Percentiles rank a stretch among this genome's conserved stretches.
These are phyloP conservation scores for Lactarius deliciosus DNA, from an alignment of 768 basidiomycete species.

Conservation along the genomic window DNA sequence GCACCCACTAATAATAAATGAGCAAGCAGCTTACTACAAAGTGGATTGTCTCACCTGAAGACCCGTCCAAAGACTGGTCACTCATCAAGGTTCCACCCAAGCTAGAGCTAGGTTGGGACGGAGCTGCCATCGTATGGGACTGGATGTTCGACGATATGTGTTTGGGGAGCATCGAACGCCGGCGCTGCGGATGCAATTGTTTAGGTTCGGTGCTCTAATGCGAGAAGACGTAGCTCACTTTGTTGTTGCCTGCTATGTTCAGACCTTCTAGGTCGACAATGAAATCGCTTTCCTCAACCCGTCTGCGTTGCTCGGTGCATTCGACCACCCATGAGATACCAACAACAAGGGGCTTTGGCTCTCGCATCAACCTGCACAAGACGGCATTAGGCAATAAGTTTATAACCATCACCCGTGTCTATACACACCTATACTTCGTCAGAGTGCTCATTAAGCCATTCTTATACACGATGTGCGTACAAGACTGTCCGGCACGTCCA, in stretches of 20 bases:
- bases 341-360: constrained; percentile 71
- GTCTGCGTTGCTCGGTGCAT: constrained; percentile 67
- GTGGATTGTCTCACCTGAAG: constrained; percentile 10
- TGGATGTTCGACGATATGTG: constrained; percentile 37
- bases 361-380: constrained; percentile 51
- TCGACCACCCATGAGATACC: constrained; percentile 90
- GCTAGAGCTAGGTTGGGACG: constrained; percentile 12
- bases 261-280: constrained; percentile 58
- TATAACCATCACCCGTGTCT: too few species aligned
- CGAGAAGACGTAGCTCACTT: constrained; percentile 44
- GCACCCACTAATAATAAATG: constrained; percentile 8
- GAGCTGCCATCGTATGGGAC: constrained; percentile 4
- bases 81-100: constrained; percentile 16
- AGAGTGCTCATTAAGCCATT: constrained; percentile 76
- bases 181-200: constrained; percentile 48
- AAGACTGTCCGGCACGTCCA: constrained; percentile 63
- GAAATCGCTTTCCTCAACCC: constrained; percentile 64
- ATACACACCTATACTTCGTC: constrained; percentile 61
- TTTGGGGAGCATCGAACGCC: constrained; percentile 72
- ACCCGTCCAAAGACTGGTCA: constrained; percentile 29
- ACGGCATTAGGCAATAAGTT: not conserved
- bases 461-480: constrained; percentile 87
- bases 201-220: constrained; percentile 7
- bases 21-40: not conserved
- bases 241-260: constrained; percentile 60